Conservation (phyloP, 192 early-diverging fungal species). For the Umbelopsis ramanniana region DNA sequence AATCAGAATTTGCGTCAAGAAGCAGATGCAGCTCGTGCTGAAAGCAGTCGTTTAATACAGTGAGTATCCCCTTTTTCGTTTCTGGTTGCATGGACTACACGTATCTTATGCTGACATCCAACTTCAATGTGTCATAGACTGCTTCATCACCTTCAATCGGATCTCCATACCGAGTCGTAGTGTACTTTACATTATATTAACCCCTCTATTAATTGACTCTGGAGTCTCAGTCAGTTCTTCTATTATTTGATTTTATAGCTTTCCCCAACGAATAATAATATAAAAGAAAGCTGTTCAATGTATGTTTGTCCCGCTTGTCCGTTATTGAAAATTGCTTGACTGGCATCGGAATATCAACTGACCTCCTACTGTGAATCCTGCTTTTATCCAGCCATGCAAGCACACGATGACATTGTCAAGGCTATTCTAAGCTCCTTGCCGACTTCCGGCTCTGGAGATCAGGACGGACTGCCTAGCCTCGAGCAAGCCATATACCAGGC, state of each 20-base stretch:
- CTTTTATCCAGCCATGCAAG: not conserved
- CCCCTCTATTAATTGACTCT: not conserved
- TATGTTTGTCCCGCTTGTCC: not conserved
- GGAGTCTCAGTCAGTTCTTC: not conserved
- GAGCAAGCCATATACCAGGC: not conserved
- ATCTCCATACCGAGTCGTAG: not conserved
- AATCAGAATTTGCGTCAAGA: constrained; percentile 22
- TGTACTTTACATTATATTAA: not conserved
- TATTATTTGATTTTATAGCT: not conserved
- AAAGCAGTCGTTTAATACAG: not conserved
- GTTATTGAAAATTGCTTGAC: not conserved
- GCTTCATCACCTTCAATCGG: not conserved
- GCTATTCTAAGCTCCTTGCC: not conserved
- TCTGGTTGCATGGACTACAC: too few relatives aligned
- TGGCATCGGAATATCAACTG: too few relatives aligned
- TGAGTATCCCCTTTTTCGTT: not conserved
- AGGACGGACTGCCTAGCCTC: not conserved
- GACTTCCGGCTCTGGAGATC: not conserved
- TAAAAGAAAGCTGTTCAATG: not conserved
- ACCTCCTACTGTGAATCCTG: too few relatives aligned
- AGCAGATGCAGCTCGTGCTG: not conserved
- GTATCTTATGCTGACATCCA: not conserved
- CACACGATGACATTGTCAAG: constrained; percentile 15
- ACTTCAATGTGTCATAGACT: not conserved
- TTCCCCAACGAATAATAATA: not conserved